Conservation (phyloP, 108 stramenopile species). For the Nitzschia palea region DNA sequence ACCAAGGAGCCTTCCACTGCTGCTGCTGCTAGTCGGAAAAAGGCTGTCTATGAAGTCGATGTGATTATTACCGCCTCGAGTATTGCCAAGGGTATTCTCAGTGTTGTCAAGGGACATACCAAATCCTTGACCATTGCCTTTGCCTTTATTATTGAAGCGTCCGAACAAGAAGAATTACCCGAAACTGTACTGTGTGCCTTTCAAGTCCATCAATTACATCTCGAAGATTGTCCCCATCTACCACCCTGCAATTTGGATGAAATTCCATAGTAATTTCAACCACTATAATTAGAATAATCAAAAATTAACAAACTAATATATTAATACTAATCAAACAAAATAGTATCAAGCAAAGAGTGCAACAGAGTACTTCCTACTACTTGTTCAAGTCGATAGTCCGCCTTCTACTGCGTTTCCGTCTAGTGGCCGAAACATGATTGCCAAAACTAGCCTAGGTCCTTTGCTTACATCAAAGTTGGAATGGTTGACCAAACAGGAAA, state of each 20-base stretch:
- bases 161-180: slow-evolving; percentile 74
- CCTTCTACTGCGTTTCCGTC: too few species aligned
- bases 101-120: slow-evolving; percentile 86
- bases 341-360: too few species aligned
- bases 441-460: too few species aligned
- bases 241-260: slow-evolving; percentile 52
- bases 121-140: slow-evolving; percentile 81
- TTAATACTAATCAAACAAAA: too few species aligned
- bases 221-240: slow-evolving; percentile 81
- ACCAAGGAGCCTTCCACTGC: not conserved
- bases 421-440: too few species aligned
- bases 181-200: slow-evolving; percentile 81
- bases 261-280: too few species aligned
- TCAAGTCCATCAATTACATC: slow-evolving; percentile 74
- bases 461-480: too few species aligned
- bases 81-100: slow-evolving; percentile 87
- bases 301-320: too few species aligned
- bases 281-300: too few species aligned
- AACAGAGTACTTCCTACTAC: too few species aligned
- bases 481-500: too few species aligned
- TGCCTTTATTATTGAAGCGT: slow-evolving; percentile 89
- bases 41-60: slow-evolving; percentile 86
- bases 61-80: slow-evolving; percentile 79
- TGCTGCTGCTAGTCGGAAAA: slow-evolving; percentile 37
- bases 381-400: too few species aligned